These are phyloP conservation scores for Xylariaceae sp. DNA, from an alignment of 2,329 filamentous ascomycete species.

Conservation along the genomic window DNA sequence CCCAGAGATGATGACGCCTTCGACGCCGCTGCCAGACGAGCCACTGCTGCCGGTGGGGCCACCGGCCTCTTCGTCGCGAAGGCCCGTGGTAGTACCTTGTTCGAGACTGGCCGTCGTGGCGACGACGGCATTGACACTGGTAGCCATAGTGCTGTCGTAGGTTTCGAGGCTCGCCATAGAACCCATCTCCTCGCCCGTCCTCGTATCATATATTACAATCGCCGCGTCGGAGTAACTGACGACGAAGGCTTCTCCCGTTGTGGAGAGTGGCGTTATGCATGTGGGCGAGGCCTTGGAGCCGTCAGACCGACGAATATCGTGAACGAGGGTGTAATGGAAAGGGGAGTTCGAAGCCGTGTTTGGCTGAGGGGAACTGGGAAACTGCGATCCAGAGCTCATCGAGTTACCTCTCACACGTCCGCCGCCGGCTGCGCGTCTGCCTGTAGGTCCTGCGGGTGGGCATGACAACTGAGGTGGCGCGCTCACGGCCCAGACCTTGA, in stretches of 20 bases:
- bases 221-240: conserved; percentile 88
- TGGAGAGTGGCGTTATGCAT: conserved; percentile 83
- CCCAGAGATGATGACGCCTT: conserved; percentile 91
- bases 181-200: conserved; percentile 84
- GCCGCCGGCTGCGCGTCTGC: conserved; percentile 53
- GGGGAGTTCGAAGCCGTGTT: conserved; percentile 79
- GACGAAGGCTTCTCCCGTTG: conserved; percentile 80
- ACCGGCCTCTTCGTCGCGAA: conserved; percentile 68
- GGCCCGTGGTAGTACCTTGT: conserved; percentile 52
- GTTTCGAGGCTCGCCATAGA: conserved; percentile 92
- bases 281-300: conserved; percentile 70
- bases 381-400: conserved; percentile 89
- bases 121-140: conserved; percentile 85
- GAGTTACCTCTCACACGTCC: conserved; percentile 84
- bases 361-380: conserved; percentile 84
- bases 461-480: conserved; percentile 81
- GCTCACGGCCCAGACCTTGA: conserved; percentile 92
- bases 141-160: conserved; percentile 73
- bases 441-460: conserved; percentile 61
- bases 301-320: conserved; percentile 71
- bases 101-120: conserved; percentile 81
- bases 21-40: conserved; percentile 68
- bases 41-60: conserved; percentile 72
- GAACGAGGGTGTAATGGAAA: conserved; percentile 82
- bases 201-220: conserved; percentile 86